These are phyloP conservation scores for Talinum fruticosum DNA, from an alignment of 148 eudicot genomes.

Conservation along the genomic window DNA sequence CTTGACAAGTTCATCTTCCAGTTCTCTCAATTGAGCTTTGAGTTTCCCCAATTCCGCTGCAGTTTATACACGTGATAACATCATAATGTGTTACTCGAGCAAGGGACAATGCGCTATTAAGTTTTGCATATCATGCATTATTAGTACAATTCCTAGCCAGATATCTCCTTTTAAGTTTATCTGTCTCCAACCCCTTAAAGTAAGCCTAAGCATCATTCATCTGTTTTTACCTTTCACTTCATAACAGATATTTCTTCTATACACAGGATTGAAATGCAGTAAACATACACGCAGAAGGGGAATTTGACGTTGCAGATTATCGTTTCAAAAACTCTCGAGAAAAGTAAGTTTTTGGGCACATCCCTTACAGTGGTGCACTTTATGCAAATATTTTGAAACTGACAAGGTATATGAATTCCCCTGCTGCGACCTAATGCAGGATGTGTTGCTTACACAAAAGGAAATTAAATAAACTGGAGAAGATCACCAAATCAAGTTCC, in stretches of 20 bases:
- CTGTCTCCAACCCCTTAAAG: not conserved
- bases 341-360: not conserved
- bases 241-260: not conserved
- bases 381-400: not conserved
- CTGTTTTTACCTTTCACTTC: not conserved
- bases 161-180: not conserved
- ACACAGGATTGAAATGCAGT: not conserved
- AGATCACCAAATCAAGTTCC: not conserved
- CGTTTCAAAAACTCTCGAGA: not conserved
- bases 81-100: not conserved
- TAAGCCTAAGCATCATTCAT: not conserved
- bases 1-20: conserved; percentile 70
- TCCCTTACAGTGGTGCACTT: not conserved
- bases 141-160: not conserved
- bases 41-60: conserved; percentile 62
- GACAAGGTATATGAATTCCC: not conserved
- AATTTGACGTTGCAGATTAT: not conserved
- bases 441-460: not conserved
- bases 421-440: not conserved
- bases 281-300: too few relatives aligned
- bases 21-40: conserved; percentile 65
- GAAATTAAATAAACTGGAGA: not conserved
- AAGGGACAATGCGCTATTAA: not conserved
- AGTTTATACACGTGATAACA: not conserved
- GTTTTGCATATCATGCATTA: not conserved